Evolutionary conservation across 1,284 basidiomycete genomes (phyloP), one percentile per base, ranked within the genome.

Genomic region (Trametes pubescens): DNA sequence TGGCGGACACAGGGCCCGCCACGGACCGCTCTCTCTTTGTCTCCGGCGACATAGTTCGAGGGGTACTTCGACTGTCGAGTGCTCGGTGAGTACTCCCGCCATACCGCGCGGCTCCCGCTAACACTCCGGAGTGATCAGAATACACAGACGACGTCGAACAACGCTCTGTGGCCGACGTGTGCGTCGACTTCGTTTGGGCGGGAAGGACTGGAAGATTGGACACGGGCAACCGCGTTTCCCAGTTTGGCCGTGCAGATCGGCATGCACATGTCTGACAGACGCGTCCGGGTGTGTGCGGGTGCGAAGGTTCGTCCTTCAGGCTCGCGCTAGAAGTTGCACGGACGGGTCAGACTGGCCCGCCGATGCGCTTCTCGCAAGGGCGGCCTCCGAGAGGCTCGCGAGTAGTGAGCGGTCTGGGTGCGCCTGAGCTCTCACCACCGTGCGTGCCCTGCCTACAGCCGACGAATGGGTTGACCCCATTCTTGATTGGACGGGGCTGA

Each of bases 241-340:
- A 24, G 37, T 61, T 56, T 4, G 53, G 60, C 47, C 26, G 32
- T 44, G 60, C 60, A 61, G 60, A 61, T 61, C 60, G 40, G 38
- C 54, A 53, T 34, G 38, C 60, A 61, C 60, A 61, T 61, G 60
- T 37, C 37, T 26, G 53, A 34, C 46, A 51, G 37, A 5, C 46
- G 40, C 58, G 49, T 55, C 51, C 52, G 58, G 59, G 35, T 32
- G 59, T 26, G 47, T 46, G 44, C 18, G 26, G 32, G 59, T 47
- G 53, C 52, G 59, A 61, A 51, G 53, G 32, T 51, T 61, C 53
- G 47, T 37, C 40, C 16, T 24, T 24, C 40, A 35, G 48, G 22
- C 47, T 51, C 40, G 54, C 60, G 60, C 60, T 61, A 61, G 60
- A 61, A 61, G 47, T 34, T 22, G 38, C 38, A 21, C 48, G 7